Evolutionary conservation across 768 basidiomycete species (phyloP).

Genomic region (Tephrocybe sp.): DNA sequence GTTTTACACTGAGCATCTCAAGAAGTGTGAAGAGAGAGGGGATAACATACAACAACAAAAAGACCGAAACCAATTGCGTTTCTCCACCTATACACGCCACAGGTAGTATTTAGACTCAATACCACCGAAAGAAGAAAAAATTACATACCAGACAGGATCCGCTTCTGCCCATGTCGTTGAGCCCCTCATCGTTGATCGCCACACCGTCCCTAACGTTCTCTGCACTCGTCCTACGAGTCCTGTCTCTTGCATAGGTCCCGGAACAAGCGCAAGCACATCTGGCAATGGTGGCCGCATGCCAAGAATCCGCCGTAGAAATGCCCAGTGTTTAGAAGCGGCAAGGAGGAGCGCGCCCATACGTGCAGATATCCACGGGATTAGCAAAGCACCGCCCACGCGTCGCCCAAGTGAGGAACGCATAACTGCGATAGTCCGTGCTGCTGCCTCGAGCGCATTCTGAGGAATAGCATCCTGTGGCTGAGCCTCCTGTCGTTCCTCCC

Average conservation of each 20-base stretch:
- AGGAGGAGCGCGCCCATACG: constrained; percentile 62
- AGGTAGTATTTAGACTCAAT: background rate
- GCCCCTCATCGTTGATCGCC: constrained; percentile 52
- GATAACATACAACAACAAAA: constrained; percentile 55
- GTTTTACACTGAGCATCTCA: background rate
- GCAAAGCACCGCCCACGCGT: constrained; percentile 64
- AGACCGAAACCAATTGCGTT: constrained; percentile 67
- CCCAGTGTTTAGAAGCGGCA: constrained; percentile 46
- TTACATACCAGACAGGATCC: constrained; percentile 68
- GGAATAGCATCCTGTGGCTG: constrained; percentile 25
- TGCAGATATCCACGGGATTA: constrained; percentile 64
- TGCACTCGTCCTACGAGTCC: constrained; percentile 23
- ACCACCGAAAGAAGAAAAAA: background rate
- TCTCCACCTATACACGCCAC: constrained; percentile 45
- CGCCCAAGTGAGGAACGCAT: constrained; percentile 62
- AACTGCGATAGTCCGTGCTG: constrained; percentile 56
- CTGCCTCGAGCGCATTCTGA: constrained; percentile 39
- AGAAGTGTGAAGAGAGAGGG: background rate
- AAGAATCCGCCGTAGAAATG: constrained; percentile 37
- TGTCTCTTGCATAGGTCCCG: constrained; percentile 4
- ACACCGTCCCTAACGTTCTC: constrained; percentile 30
- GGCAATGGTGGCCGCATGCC: constrained; percentile 27
- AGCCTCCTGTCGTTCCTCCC: constrained; percentile 19
- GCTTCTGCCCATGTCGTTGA: constrained; percentile 60
- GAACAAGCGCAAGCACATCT: constrained; percentile 10